Evolutionary conservation across 225 moss, liverwort and hornwort genomes (phyloP).

Genomic region (Antitrichia curtipendula): DNA sequence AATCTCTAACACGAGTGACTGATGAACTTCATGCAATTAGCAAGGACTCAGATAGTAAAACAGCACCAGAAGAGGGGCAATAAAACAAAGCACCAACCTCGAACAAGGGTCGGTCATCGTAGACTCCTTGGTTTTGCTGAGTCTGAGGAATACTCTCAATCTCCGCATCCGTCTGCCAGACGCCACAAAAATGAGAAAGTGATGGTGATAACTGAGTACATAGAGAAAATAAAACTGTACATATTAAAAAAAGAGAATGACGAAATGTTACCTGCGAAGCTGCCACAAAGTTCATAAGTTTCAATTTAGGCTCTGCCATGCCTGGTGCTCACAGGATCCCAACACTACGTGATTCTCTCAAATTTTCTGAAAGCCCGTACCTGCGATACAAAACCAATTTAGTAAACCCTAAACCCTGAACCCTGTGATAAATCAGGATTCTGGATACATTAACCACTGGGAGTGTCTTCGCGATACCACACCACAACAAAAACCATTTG

Average conservation of each 20-base stretch:
- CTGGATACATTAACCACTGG: background rate
- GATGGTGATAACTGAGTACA: background rate
- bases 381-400: background rate
- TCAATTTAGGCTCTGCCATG: constrained; percentile 53
- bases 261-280: constrained; percentile 28
- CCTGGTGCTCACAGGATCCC: background rate
- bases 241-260: background rate
- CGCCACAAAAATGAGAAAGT: background rate
- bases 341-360: background rate
- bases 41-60: background rate
- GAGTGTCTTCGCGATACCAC: background rate
- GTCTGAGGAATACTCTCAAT: background rate
- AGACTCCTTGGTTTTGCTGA: constrained; percentile 7
- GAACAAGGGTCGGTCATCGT: constrained; percentile 33
- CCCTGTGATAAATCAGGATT: background rate
- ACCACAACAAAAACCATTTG: background rate
- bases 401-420: constrained; percentile 7
- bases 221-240: background rate
- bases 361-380: background rate
- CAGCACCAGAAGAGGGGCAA: background rate
- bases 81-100: constrained; percentile 8
- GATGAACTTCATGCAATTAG: background rate
- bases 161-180: constrained; percentile 38
- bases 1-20: background rate
- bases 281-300: constrained; percentile 51